A percentile compares a stretch with the other conserved stretches of the same genome.
phyloP scores from a whole-genome alignment of 2,329 filamentous ascomycete genomes.

The Diaporthe humulicola region DNA sequence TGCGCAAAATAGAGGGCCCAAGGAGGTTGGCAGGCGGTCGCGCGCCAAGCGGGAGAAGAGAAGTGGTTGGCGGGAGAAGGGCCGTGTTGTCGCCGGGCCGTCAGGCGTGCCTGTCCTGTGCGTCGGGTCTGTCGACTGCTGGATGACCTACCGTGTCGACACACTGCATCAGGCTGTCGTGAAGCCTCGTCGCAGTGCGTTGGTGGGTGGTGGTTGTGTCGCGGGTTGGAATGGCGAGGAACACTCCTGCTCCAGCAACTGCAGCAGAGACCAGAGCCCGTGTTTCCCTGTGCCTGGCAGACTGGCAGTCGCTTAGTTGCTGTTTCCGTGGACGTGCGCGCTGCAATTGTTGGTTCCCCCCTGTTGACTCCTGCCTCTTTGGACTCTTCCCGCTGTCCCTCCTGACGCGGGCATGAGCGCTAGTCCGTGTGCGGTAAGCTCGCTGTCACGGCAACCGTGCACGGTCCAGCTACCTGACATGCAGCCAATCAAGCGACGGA shows the following conservation, averaged over 20 bases:
- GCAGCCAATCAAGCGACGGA: constrained; percentile 17
- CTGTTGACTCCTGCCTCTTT: constrained; percentile 35
- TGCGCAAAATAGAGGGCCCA: constrained; percentile 35
- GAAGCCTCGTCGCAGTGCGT: constrained; percentile 34
- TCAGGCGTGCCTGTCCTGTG: constrained; percentile 16
- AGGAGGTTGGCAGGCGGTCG: constrained; percentile 32
- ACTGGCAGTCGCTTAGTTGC: neutral
- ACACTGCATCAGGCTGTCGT: constrained; percentile 35
- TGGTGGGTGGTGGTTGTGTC: constrained; percentile 17
- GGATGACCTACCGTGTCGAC: constrained; percentile 31
- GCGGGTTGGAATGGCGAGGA: constrained; percentile 23
- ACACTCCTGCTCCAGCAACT: constrained; percentile 3
- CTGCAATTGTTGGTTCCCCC: constrained; percentile 22
- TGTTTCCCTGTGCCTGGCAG: constrained; percentile 31
- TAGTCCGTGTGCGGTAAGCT: constrained; percentile 39
- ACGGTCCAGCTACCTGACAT: constrained; percentile 7
- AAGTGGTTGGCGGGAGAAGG: constrained; percentile 16
- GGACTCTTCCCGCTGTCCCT: constrained; percentile 29
- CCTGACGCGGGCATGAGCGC: constrained; percentile 43
- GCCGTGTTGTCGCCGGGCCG: constrained; percentile 32
- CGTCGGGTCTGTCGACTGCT: constrained; percentile 24
- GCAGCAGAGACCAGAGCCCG: neutral
- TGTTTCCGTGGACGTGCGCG: constrained; percentile 17
- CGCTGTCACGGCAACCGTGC: constrained; percentile 46
- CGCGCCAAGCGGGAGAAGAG: constrained; percentile 15